phyloP scores from a whole-genome alignment of 176 grass and related monocot species.

The bread wheat (Triticum aestivum) region IWGSC_CS_RefSeq_v2.1 NC_057798.1:106862075-106862574 shows the following conservation, averaged over 20 bases:
- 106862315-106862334: constrained; percentile 82
- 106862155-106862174: constrained; percentile 89
- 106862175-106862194: constrained; percentile 75
- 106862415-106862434: constrained; percentile 81
- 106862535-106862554: constrained; percentile 24
- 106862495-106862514: constrained; percentile 15
- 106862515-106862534: constrained; percentile 28
- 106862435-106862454: constrained; percentile 69
- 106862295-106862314: constrained; percentile 57
- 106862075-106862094: constrained; percentile 57
- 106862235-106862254: constrained; percentile 69
- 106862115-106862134: not conserved
- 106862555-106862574: not conserved
- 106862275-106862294: constrained; percentile 88
- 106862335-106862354: constrained; percentile 27
- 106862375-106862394: constrained; percentile 5
- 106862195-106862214: constrained; percentile 81
- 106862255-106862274: constrained; percentile 70
- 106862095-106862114: constrained; percentile 29
- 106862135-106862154: not conserved
- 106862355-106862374: constrained; percentile 12
- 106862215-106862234: constrained; percentile 69
- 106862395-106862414: constrained; percentile 59
- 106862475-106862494: constrained; percentile 58
- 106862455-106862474: constrained; percentile 64